phyloP scores from a whole-genome alignment of 768 basidiomycete genomes.

The Hypholoma sublateritium region DNA sequence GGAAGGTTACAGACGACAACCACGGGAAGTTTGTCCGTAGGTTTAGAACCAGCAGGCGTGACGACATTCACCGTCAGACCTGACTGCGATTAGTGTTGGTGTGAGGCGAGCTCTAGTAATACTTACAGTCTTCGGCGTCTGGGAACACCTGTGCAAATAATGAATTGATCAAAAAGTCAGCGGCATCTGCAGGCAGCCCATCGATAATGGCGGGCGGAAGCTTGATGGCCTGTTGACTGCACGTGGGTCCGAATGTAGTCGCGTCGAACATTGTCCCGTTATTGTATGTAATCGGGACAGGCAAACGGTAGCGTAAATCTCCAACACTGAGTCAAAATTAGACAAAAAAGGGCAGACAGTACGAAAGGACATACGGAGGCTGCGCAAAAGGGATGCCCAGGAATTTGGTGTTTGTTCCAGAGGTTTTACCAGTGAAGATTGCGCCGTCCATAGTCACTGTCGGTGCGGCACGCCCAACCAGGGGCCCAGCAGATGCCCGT shows the following conservation, averaged over 20 bases:
- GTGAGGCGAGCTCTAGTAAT: neutral
- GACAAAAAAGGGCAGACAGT: neutral
- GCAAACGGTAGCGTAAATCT: conserved; percentile 27
- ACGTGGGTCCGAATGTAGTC: conserved; percentile 40
- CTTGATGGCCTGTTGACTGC: conserved; percentile 42
- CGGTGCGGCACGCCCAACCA: conserved; percentile 13
- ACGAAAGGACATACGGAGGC: conserved; percentile 46
- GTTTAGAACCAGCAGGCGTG: conserved; percentile 38
- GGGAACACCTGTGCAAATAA: conserved; percentile 31
- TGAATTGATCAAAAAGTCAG: conserved; percentile 31
- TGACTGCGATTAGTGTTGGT: conserved; percentile 8
- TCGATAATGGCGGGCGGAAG: conserved; percentile 29
- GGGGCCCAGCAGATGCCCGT: too few species aligned
- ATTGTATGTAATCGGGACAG: conserved; percentile 35
- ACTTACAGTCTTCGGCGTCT: conserved; percentile 47
- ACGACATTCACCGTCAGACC: conserved; percentile 56
- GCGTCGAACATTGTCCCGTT: conserved; percentile 33
- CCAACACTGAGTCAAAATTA: conserved; percentile 13
- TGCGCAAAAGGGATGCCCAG: conserved; percentile 56
- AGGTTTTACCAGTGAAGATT: conserved; percentile 39
- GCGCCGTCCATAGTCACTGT: conserved; percentile 42
- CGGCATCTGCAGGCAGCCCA: conserved; percentile 32
- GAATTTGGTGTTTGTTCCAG: conserved; percentile 36
- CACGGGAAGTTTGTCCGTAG: conserved; percentile 49
- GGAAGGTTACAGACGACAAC: conserved; percentile 40